Evolutionary conservation across 139 green algal genomes (phyloP), one percentile per base, ranked within the genome.

Genomic region (Pseudopediastrum boryanum): DNA sequence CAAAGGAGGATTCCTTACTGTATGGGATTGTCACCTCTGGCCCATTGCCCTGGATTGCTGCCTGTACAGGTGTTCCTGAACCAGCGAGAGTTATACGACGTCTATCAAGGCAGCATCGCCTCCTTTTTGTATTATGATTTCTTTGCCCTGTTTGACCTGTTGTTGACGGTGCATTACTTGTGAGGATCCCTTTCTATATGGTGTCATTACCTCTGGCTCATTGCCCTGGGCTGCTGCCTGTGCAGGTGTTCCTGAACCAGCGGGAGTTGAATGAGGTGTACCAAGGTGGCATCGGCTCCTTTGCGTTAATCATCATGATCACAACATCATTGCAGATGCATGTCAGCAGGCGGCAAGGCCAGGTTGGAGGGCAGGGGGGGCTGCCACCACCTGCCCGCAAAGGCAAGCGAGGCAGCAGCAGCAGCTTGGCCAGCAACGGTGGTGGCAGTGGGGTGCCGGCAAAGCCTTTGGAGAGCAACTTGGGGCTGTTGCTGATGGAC

Each of bases 241-340:
- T 38, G 25, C 41, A 79, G 84, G 80, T 92, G 5, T 98, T 98
- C 82, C 81, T 99, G 66, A 93, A 97, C 75, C 95, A 99, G 89
- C 83, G 95, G 0, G 92, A 95, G 42, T 85, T 99, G 21, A 98
- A 98, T 66, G 95, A 99, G 88, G 91, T 99, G 27, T 99, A 98
- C 76, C 86, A 80, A 0, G 96, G 96, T 0, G 96, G 96, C 71
- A 92, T 99, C 68, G 96, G 96, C 50, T 95, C 86, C 48, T 99
- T 98, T 80, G 92, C 91, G 9, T 89, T 99, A 36, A 90, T 99
- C 48, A 92, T 94, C 44, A 95, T 99, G 92, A 84, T 98, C 3
- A 88, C 91, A 0, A 87, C 90, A 7, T 96, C 95, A 79, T 85
- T 99, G 71, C 88, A 96, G 87, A 78, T 90, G 42, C 93, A 97